Percentiles rank a stretch among this genome's conserved stretches.
Evolutionary conservation across 495 filamentous ascomycete species (phyloP).

Genomic region (Tuber calosporum): DNA sequence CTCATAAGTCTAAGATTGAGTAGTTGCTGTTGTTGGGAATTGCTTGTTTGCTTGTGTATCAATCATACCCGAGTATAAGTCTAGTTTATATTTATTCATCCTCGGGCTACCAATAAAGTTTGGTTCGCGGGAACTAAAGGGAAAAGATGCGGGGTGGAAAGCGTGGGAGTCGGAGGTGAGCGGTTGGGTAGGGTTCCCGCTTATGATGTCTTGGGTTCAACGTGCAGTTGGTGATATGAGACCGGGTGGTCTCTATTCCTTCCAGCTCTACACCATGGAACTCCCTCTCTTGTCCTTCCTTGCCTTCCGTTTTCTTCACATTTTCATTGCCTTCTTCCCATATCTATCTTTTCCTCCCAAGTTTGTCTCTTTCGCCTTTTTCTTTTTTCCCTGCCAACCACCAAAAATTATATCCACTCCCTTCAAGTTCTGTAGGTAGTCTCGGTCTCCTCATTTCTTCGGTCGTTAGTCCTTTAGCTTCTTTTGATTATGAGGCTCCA

Average conservation of each 20-base stretch:
- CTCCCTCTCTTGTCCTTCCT: slow-evolving; percentile 10
- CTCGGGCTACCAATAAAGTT: background rate
- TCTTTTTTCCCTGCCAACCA: background rate
- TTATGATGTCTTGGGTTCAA: background rate
- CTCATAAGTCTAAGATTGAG: background rate
- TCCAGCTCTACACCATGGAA: background rate
- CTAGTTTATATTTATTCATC: background rate
- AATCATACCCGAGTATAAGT: background rate
- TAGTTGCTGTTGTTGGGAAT: background rate
- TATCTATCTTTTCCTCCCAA: background rate
- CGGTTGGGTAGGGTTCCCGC: background rate
- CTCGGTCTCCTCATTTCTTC: background rate
- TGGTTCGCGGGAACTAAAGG: background rate
- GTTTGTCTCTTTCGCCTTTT: background rate
- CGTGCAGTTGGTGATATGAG: background rate
- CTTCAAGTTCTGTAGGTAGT: background rate
- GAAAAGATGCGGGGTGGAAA: background rate
- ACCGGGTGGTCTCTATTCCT: background rate
- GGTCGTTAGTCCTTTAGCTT: background rate
- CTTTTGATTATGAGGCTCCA: background rate
- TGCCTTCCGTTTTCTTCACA: slow-evolving; percentile 4
- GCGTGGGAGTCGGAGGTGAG: background rate
- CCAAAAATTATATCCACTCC: background rate
- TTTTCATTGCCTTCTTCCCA: background rate
- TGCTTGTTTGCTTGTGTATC: background rate